A percentile compares a stretch with the other conserved stretches of the same genome.
phyloP scores from a whole-genome alignment of 768 basidiomycete species.

The Boletus rufocinnamomeus region DNA sequence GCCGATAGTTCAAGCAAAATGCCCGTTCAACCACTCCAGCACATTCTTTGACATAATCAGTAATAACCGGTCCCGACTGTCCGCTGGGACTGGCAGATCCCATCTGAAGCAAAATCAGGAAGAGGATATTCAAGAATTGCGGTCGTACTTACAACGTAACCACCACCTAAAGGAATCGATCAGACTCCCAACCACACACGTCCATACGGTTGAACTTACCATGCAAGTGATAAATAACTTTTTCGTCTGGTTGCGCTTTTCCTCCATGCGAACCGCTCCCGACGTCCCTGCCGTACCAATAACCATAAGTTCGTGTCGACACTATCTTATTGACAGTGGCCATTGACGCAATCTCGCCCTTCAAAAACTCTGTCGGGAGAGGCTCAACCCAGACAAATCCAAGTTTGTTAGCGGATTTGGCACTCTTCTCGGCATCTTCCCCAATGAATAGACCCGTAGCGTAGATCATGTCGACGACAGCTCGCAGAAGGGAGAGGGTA shows the following conservation, averaged over 20 bases:
- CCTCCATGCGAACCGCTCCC: constrained; percentile 8
- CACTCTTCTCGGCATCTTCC: too few species aligned
- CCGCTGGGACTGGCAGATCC: background rate
- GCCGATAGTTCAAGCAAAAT: constrained; percentile 8
- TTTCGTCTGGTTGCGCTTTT: constrained; percentile 6
- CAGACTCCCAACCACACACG: background rate
- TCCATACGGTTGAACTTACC: background rate
- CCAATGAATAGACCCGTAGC: background rate
- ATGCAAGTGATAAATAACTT: constrained; percentile 7
- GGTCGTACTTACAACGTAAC: background rate
- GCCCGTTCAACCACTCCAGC: background rate
- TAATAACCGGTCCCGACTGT: background rate
- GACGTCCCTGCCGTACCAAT: constrained; percentile 5
- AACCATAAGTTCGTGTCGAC: background rate
- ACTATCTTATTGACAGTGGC: constrained; percentile 1
- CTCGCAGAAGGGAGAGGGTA: background rate
- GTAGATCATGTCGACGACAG: background rate
- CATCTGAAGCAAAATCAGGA: background rate
- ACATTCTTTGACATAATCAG: background rate
- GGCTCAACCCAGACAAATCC: background rate
- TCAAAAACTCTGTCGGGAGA: background rate
- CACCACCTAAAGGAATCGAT: constrained; percentile 2
- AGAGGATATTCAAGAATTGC: background rate
- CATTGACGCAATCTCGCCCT: constrained; percentile 3
- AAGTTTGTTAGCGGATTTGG: too few species aligned